phyloP scores from a whole-genome alignment of 2,329 filamentous ascomycete genomes.

The Curvularia sp. region DNA sequence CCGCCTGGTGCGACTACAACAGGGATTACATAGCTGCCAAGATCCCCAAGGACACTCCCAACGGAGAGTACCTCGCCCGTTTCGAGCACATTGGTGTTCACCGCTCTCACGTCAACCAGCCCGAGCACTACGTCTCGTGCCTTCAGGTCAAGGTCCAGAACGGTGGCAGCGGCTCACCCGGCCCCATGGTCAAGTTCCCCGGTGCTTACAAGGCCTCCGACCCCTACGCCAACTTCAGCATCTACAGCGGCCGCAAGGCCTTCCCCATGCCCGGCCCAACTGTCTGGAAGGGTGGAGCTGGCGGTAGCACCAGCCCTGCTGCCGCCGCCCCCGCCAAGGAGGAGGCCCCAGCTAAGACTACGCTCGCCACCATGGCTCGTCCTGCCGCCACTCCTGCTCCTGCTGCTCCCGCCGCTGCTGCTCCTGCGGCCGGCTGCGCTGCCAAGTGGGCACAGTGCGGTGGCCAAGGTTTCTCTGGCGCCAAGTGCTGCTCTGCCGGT shows the following conservation, averaged over 20 bases:
- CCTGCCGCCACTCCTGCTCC: conserved; percentile 4
- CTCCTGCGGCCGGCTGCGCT: conserved; percentile 16
- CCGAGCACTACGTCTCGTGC: conserved; percentile 56
- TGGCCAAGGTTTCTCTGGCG: conserved; percentile 23
- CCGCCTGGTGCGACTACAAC: conserved; percentile 37
- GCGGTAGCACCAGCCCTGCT: conserved; percentile 9
- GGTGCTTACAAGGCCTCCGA: conserved; percentile 40
- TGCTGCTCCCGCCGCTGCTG: conserved; percentile 11
- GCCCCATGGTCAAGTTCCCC: conserved; percentile 47
- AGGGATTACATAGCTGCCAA: conserved; percentile 37
- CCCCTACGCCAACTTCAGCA: conserved; percentile 38
- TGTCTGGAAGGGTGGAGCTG: conserved; percentile 25
- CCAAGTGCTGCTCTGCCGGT: conserved; percentile 26
- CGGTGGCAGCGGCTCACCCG: conserved; percentile 43
- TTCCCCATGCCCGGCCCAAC: conserved; percentile 27
- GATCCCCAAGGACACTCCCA: conserved; percentile 50
- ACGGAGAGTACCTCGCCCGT: conserved; percentile 55
- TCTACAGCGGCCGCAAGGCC: conserved; percentile 33
- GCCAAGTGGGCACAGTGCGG: conserved; percentile 26
- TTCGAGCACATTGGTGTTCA: conserved; percentile 54
- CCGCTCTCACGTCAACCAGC: conserved; percentile 38
- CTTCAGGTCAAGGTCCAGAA: conserved; percentile 53
- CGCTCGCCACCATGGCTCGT: not conserved
- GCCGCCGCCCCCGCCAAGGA: conserved; percentile 18
- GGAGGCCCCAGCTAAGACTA: not conserved